phyloP scores from a whole-genome alignment of 2,329 filamentous ascomycete species.

The Colletotrichum tamarilloi region DNA sequence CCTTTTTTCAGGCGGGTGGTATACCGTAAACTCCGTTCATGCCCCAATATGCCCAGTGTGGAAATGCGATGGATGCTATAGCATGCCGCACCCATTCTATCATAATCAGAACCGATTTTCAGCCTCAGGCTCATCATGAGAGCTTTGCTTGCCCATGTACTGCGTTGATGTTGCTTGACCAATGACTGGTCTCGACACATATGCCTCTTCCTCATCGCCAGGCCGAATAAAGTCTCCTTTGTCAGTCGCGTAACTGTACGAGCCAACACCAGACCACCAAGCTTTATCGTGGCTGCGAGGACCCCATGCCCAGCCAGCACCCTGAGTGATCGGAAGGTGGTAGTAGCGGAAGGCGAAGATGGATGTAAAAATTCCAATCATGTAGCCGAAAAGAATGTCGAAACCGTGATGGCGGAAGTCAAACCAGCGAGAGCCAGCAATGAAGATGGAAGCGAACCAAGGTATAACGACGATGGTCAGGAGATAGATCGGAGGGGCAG shows the following conservation, averaged over 20 bases:
- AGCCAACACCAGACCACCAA: conserved; percentile 81
- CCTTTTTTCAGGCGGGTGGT: conserved; percentile 22
- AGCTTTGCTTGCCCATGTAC: conserved; percentile 27
- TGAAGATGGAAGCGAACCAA: conserved; percentile 80
- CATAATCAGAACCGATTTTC: conserved; percentile 23
- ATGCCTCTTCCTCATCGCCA: conserved; percentile 45
- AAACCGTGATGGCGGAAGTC: conserved; percentile 94
- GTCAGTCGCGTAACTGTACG: conserved; percentile 65
- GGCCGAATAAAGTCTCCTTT: conserved; percentile 42
- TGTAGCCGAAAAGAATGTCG: conserved; percentile 86
- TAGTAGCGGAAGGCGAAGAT: conserved; percentile 87
- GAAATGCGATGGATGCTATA: conserved; percentile 7
- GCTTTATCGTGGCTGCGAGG: conserved; percentile 78
- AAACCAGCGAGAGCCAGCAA: conserved; percentile 86
- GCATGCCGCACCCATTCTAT: not conserved
- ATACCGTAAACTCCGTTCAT: conserved; percentile 34
- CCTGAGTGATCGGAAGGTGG: conserved; percentile 81
- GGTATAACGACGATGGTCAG: conserved; percentile 77
- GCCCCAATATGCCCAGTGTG: conserved; percentile 10
- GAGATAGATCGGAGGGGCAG: conserved; percentile 85
- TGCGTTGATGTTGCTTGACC: conserved; percentile 25
- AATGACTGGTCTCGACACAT: conserved; percentile 12
- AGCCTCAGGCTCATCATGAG: conserved; percentile 16
- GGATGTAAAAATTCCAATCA: conserved; percentile 78
- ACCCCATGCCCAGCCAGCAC: conserved; percentile 91